phyloP scores from a whole-genome alignment of 495 filamentous ascomycete species.

The Xylaria palmicola region DNA sequence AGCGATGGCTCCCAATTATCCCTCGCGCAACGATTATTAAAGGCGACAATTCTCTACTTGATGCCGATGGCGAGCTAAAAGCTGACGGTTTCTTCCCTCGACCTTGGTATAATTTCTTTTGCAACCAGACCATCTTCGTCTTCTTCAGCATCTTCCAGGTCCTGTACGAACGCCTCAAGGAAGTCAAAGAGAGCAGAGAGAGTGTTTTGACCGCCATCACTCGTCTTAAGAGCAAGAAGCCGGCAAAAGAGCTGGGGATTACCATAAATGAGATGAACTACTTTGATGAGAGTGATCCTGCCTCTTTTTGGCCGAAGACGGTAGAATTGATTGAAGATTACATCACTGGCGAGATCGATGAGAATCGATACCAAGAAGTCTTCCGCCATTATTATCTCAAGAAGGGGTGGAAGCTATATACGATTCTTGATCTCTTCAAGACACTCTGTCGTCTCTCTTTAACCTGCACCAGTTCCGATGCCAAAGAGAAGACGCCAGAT shows the following conservation, averaged over 20 bases:
- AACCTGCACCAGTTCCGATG: conserved; percentile 72
- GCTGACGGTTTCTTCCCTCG: conserved; percentile 80
- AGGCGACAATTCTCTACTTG: conserved; percentile 39
- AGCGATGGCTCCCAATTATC: conserved; percentile 52
- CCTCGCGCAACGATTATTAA: conserved; percentile 49
- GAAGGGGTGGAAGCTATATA: conserved; percentile 87
- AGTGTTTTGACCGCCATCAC: conserved; percentile 70
- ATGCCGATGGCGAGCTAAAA: conserved; percentile 61
- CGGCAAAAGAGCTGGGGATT: conserved; percentile 76
- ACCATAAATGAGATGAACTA: conserved; percentile 51
- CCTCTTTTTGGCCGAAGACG: conserved; percentile 52
- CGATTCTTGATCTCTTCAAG: conserved; percentile 78
- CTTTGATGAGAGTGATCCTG: conserved; percentile 42
- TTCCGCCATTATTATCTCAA: conserved; percentile 85
- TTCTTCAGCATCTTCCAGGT: conserved; percentile 92
- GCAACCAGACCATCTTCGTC: conserved; percentile 83
- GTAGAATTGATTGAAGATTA: conserved; percentile 76
- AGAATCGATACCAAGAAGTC: conserved; percentile 78
- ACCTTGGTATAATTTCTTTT: conserved; percentile 79
- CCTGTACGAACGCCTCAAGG: conserved; percentile 76
- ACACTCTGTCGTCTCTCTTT: conserved; percentile 73
- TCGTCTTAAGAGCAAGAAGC: conserved; percentile 66
- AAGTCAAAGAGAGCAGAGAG: conserved; percentile 74
- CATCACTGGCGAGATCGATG: conserved; percentile 80
- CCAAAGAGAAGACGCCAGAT: conserved; percentile 86